Base-by-base conservation (phyloP, 257 asterid genomes). In the Petunia axillaris region DNA sequence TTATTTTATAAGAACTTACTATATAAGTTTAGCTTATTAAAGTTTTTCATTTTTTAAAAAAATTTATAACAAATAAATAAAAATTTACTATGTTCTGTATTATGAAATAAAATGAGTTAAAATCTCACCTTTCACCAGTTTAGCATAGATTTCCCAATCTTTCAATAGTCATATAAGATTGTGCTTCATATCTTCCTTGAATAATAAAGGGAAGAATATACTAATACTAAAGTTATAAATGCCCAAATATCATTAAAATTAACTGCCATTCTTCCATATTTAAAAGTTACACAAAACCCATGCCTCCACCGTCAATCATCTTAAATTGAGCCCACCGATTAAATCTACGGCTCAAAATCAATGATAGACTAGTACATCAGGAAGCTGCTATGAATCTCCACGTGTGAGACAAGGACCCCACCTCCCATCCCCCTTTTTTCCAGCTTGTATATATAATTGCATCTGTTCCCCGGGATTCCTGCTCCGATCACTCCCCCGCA, bases 341-440 rank as follows among this genome's bases (percentile, higher is more conserved):
- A 10, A 7, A 48, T 48, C 1, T 0, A 48, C 43, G 60, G 77
- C 35, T 48, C 11, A 50, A 1, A 48, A 10, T 35, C 8, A 71
- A 50, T 48, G 11, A 35, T 6, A 71, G 5, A 25, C 25, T 25
- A 10, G 35, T 8, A 0, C 60, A 71, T 71, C 44, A 71, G 5
- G 59, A 48, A 71, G 25, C 13, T 64, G 46, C 46, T 38, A 38
- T 1, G 71, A 64, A 64, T 64, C 71, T 48, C 77, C 60, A 71
- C 44, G 77, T 71, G 77, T 48, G 43, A 48, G 44, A 5, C 57
- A 11, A 2, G 11, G 62, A 48, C 44, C 35, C 59, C 44, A 71
- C 77, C 25, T 48, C 35, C 16, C 60, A 48, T 71, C 60, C 37
- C 55, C 10, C 44, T 35, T 25, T 25, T 25, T 25, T 48, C 44